Evolutionary conservation across 2,329 filamentous ascomycete genomes (phyloP).

Genomic region (Leptographium galeiforme): DNA sequence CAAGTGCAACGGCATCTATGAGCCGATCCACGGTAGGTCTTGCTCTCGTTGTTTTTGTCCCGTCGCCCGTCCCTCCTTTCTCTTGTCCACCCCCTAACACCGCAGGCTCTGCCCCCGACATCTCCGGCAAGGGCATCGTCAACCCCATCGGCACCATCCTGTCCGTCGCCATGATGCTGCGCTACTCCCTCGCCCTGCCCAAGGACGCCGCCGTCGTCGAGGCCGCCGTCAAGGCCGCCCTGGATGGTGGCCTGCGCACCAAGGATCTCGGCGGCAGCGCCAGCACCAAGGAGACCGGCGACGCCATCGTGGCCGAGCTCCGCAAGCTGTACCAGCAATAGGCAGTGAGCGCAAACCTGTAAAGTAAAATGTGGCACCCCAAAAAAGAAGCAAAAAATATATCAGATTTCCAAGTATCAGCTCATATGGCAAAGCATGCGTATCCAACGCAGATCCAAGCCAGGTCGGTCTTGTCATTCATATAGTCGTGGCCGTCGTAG

Average conservation of each 20-base stretch:
- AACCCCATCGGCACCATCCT: slow-evolving; percentile 88
- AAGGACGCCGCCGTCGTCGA: slow-evolving; percentile 69
- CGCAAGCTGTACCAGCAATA: slow-evolving; percentile 46
- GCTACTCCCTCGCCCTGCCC: slow-evolving; percentile 75
- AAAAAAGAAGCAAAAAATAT: not conserved
- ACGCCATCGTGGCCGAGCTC: slow-evolving; percentile 66
- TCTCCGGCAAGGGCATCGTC: slow-evolving; percentile 80
- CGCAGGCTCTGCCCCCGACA: slow-evolving; percentile 76
- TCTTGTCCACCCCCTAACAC: not conserved
- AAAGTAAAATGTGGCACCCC: not conserved
- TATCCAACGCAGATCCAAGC: not conserved
- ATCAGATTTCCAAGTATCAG: too few species aligned
- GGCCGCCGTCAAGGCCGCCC: slow-evolving; percentile 63
- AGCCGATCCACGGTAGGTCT: slow-evolving; percentile 78
- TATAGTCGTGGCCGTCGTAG: not conserved
- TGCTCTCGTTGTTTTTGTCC: not conserved
- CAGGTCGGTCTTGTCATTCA: not conserved
- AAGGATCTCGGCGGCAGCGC: slow-evolving; percentile 72
- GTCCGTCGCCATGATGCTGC: slow-evolving; percentile 89
- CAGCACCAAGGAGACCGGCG: slow-evolving; percentile 60
- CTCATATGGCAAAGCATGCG: not conserved
- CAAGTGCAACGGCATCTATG: slow-evolving; percentile 87
- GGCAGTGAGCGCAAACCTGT: slow-evolving; percentile 6
- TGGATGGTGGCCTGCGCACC: slow-evolving; percentile 68
- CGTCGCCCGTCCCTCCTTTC: not conserved